A percentile compares a stretch with the other conserved stretches of the same genome.
phyloP scores from a whole-genome alignment of 179 eudicot species.

The Corrigiola litoralis region DNA sequence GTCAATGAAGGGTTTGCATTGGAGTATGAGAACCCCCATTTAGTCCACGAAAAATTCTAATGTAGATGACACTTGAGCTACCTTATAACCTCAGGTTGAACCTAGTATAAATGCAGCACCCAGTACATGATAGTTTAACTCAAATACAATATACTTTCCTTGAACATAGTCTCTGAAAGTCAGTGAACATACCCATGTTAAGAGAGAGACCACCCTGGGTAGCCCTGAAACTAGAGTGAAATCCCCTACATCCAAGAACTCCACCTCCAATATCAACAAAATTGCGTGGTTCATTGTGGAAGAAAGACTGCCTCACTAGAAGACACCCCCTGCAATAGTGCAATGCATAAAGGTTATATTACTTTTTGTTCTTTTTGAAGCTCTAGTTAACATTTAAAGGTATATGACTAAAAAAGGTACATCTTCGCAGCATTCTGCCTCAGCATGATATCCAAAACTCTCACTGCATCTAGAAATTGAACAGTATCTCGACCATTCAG shows the following conservation, averaged over 20 bases:
- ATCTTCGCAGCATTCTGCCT: constrained; percentile 76
- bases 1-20: too few species aligned
- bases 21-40: too few species aligned
- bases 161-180: too few species aligned
- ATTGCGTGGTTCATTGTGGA: constrained; percentile 59
- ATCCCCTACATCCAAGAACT: constrained; percentile 85
- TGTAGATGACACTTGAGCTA: too few species aligned
- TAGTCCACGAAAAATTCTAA: too few species aligned
- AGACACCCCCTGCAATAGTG: constrained; percentile 70
- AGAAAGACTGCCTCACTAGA: constrained; percentile 73
- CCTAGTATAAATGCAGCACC: too few species aligned
- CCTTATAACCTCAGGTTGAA: too few species aligned
- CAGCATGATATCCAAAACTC: constrained; percentile 68
- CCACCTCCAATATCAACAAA: constrained; percentile 79
- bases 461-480: constrained; percentile 63
- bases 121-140: too few species aligned
- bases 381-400: too few species aligned
- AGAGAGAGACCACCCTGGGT: constrained; percentile 82
- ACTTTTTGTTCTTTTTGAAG: too few species aligned
- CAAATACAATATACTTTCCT: too few species aligned
- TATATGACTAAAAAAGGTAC: constrained; percentile 29
- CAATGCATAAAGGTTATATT: not conserved
- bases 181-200: constrained; percentile 51
- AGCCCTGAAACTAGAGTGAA: constrained; percentile 84
- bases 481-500: constrained; percentile 74